Evolutionary conservation across 805 yeast genomes (phyloP), one percentile per base, ranked within the genome.

Genomic region (Candida insectorum): DNA sequence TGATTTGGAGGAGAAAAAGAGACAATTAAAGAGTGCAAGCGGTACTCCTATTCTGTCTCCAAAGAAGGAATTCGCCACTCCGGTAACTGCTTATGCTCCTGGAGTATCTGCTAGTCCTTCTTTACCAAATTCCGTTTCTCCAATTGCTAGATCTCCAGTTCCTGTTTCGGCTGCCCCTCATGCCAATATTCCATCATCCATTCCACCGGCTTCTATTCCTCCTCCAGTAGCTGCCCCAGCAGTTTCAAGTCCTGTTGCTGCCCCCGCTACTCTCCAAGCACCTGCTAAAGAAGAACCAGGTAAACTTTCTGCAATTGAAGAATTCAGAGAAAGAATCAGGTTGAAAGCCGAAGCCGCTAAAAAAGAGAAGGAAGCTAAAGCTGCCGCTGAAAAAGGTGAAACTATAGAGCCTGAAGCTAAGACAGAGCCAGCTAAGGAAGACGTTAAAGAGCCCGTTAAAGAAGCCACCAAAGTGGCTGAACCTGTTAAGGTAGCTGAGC

Each of bases 1-100:
- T 24, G 69, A 65, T 40, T 61, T 62, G 40, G 71, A 66, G 33
- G 70, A 62, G 28, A 62, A 63, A 51, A 60, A 56, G 44, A 62
- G 55, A 49, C 47, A 51, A 20, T 35, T 52, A n/a, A 47, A 50
- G 8, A 39, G 45, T 19, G 43, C 59, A 8, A 36, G 49, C 8
- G 43, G 52, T 15, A 54, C 66, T 6, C 67, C 69, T 4, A 42
- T 47, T 11, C 44, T 59, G 5, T 60, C 65, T 12, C 62, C 67
- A 18, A 26, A 21, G 11, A 34, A 32, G 20, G 14, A 35, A 9
- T 20, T 32, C 33, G 38, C 42, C 12, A 57, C 58, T n/a, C 40
- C 51, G 16, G 43, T 44, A 8, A 36, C 31, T 23, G 25, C 31
- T 6, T 13, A 10, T 34, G 25, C 16, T 13, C 14, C 19, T 20